Percentiles rank a stretch among this genome's conserved stretches.
These are phyloP conservation scores for Mycena polygramma DNA, from an alignment of 768 basidiomycete genomes.

Conservation along the genomic window DNA sequence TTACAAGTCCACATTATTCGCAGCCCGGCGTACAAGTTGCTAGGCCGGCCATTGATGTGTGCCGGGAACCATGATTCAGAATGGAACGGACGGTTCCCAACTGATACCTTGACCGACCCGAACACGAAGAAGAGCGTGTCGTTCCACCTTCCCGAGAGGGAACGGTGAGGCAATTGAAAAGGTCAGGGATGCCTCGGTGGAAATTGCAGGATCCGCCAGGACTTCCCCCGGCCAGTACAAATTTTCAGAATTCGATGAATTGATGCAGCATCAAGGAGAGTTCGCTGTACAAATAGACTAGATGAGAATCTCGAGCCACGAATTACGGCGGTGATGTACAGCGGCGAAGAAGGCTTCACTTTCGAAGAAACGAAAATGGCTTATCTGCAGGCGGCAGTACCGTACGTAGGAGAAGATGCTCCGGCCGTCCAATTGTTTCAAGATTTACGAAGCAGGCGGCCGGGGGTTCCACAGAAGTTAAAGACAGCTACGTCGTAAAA, in stretches of 20 bases:
- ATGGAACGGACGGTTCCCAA: conserved; percentile 9
- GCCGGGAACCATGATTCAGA: not conserved
- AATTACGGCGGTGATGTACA: too few relatives aligned
- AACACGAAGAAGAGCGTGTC: not conserved
- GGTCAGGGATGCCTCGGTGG: not conserved
- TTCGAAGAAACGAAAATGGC: not conserved
- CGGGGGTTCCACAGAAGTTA: not conserved
- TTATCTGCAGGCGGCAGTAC: not conserved
- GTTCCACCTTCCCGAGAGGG: conserved; percentile 19
- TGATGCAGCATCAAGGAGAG: conserved; percentile 14
- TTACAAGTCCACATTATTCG: conserved; percentile 27
- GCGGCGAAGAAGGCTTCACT: too few relatives aligned
- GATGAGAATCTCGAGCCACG: too few relatives aligned
- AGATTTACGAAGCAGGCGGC: not conserved
- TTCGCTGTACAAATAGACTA: too few relatives aligned
- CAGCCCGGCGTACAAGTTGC: conserved; percentile 23
- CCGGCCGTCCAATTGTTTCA: not conserved
- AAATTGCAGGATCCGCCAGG: not conserved
- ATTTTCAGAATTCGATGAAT: conserved; percentile 13
- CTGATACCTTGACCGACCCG: conserved; percentile 17
- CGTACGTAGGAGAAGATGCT: not conserved
- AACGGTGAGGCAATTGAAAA: not conserved
- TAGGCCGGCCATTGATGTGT: conserved; percentile 3
- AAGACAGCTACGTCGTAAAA: not conserved
- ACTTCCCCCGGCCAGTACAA: not conserved